Evolutionary conservation across 2,329 filamentous ascomycete genomes (phyloP), one percentile per base, ranked within the genome.

Genomic region (Tolypocladium tropicale): DNA sequence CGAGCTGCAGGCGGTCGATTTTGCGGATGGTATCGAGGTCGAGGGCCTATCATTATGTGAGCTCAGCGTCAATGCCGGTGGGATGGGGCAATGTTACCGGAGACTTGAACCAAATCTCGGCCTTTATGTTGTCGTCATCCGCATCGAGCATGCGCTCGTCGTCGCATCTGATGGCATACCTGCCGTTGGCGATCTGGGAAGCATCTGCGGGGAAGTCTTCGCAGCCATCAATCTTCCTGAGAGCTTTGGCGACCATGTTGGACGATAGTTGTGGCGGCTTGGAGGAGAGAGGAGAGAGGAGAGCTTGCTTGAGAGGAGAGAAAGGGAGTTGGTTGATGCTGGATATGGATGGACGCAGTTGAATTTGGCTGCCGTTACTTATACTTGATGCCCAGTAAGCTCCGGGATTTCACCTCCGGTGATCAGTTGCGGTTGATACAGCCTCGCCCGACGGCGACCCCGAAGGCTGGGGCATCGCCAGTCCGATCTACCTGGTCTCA

Each of bases 1-100:
- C 34, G 41, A 60, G 53, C 61, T 62, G n/a, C 37, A 57, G 11
- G 36, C 53, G 23, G 51, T n/a, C 23, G 7, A 53, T 53, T 16
- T 39, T 53, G 51, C 16, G 51, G 25, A 53, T 39, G 11, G 51
- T 53, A 16, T n/a, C 34, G 25, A 30, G 23, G 51, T 39, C 34
- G 14, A 53, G 33, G 12, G 51, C 51, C 51, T 53, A n/a, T 16
- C 3, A 5, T 16, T 32, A 3, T 18, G 46, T 49, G 3, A 49
- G 46, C 16, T 2, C 28, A 5, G 16, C 1, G 18, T n/a, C 9
- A 11, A n/a, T 18, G 46, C 2, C 11, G 6, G 3, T 2, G 0
- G 9, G 25, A n/a, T 48, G 14, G 6, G 1, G 7, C 16, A 10
- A 2, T 7, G 9, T 28, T 23, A 52, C 50, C 6, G 50, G 33